Conservation (phyloP, 2,329 filamentous ascomycete genomes). For the Saccharata proteae region DNA sequence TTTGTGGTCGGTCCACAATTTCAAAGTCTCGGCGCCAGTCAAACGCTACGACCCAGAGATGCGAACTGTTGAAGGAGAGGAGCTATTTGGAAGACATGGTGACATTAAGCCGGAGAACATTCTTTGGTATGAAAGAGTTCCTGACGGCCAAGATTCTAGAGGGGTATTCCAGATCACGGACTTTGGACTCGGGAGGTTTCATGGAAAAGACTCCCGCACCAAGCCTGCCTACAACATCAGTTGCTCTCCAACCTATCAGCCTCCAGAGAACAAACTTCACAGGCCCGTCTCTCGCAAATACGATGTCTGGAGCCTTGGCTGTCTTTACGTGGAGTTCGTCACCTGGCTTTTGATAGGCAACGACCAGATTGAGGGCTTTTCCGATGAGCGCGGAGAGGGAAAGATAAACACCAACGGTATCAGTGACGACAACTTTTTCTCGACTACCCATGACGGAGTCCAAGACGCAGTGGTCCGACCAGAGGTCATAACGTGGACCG, state of each 20-base stretch:
- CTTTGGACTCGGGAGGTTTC: slow-evolving; percentile 23
- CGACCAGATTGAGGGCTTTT: slow-evolving; percentile 9
- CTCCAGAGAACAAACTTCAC: slow-evolving; percentile 24
- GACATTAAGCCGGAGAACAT: slow-evolving; percentile 29
- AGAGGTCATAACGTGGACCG: not conserved
- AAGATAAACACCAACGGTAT: too few relatives aligned
- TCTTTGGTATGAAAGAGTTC: slow-evolving; percentile 14
- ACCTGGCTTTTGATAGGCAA: slow-evolving; percentile 16
- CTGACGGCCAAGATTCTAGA: slow-evolving; percentile 1
- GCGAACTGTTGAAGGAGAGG: slow-evolving; percentile 5
- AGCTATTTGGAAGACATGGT: slow-evolving; percentile 21
- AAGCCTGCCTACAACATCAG: slow-evolving; percentile 10
- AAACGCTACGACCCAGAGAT: not conserved
- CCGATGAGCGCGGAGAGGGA: not conserved
- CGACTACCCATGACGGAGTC: not conserved
- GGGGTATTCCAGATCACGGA: slow-evolving; percentile 22
- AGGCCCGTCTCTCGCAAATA: slow-evolving; percentile 21
- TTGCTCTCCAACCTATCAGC: slow-evolving; percentile 23
- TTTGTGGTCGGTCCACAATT: not conserved
- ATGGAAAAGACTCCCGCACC: slow-evolving; percentile 20
- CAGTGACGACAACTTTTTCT: slow-evolving; percentile 6
- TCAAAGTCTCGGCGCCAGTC: not conserved
- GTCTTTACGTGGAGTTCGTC: slow-evolving; percentile 17
- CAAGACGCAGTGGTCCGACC: not conserved
- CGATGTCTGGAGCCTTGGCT: slow-evolving; percentile 24